Conservation (phyloP, 176 grass and related monocot genomes). For the Stipa capillata region DNA sequence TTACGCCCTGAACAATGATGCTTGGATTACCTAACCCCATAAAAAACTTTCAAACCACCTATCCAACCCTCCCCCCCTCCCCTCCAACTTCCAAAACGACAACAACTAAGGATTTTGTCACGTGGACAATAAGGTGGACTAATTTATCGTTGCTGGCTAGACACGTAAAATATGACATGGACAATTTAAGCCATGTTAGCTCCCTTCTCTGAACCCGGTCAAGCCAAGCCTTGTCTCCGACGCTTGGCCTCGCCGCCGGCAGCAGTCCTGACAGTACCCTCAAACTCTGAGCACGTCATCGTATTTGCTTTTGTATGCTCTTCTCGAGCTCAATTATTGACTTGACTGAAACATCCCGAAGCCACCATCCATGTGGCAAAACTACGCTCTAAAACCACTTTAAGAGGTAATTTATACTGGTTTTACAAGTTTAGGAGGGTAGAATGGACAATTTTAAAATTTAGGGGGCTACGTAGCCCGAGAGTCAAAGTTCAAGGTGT, state of each 20-base stretch:
- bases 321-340: not conserved
- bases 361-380: not conserved
- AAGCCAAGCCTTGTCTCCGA: not conserved
- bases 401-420: not conserved
- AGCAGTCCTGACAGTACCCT: too few relatives aligned
- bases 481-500: not conserved
- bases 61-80: too few relatives aligned
- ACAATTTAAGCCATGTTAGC: not conserved
- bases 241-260: not conserved
- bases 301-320: not conserved
- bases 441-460: too few relatives aligned
- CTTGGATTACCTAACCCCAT: too few relatives aligned
- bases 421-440: not conserved
- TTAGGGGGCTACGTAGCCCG: too few relatives aligned
- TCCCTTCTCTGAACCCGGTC: too few relatives aligned
- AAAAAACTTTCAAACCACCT: too few relatives aligned
- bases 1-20: too few relatives aligned
- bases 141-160: not conserved
- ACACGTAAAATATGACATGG: too few relatives aligned
- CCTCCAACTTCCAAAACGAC: not conserved
- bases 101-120: not conserved
- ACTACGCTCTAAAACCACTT: not conserved
- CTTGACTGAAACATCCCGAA: not conserved
- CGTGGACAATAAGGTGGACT: not conserved
- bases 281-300: too few relatives aligned